Conservation (phyloP, 495 filamentous ascomycete species). For the Aspergillus nidulans region DNA sequence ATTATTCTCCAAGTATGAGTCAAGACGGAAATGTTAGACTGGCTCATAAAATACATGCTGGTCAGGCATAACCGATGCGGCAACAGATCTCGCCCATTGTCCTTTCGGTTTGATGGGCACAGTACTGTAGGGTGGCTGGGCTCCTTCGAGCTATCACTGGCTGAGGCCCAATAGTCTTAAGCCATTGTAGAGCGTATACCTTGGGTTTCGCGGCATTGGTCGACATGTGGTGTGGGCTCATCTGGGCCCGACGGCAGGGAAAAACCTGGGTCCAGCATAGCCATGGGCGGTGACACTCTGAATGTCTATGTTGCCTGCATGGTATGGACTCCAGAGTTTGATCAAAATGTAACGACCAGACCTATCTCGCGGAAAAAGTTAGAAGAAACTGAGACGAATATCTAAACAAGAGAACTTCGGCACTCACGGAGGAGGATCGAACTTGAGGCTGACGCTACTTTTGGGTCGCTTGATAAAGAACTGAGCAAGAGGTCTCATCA, state of each 20-base stretch:
- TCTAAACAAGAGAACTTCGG: neutral
- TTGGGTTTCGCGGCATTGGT: neutral
- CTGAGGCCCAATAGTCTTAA: neutral
- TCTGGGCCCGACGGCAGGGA: constrained; percentile 45
- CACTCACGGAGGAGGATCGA: constrained; percentile 82
- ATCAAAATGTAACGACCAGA: constrained; percentile 73
- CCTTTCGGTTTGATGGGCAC: no score
- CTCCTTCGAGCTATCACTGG: neutral
- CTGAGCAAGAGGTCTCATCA: constrained; percentile 64
- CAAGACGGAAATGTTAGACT: no score
- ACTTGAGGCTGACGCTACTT: constrained; percentile 80
- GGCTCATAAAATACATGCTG: no score
- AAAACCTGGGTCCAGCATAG: constrained; percentile 77
- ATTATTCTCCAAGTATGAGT: neutral
- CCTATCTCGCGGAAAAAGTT: constrained; percentile 25
- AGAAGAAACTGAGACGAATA: neutral
- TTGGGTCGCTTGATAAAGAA: constrained; percentile 78
- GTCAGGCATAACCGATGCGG: no score
- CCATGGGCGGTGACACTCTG: constrained; percentile 75
- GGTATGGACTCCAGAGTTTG: constrained; percentile 76
- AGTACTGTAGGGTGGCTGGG: no score
- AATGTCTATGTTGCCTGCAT: constrained; percentile 73
- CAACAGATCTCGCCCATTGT: no score
- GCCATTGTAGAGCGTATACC: no score
- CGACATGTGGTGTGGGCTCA: neutral